Evolutionary conservation across 768 basidiomycete species (phyloP), one percentile per base, ranked within the genome.

Genomic region (Leccinum olivaceopallidum): DNA sequence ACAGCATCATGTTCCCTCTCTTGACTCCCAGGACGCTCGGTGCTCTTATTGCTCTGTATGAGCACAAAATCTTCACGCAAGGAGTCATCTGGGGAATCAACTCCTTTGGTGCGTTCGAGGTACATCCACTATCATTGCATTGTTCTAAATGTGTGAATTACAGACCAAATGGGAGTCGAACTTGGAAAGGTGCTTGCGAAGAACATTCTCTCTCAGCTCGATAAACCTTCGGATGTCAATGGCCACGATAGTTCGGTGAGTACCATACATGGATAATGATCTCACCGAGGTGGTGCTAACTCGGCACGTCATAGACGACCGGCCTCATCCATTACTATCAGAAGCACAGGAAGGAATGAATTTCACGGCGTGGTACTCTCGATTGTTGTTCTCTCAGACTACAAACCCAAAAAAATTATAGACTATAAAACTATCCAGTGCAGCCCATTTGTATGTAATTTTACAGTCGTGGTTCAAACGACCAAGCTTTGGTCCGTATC

Each of bases 111-210:
- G 56, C 36, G 84, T 74, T 6, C n/a, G 50, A 8, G 48, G 9
- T 22, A 26, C 32, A 34, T 36, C 56, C 2, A 2, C 13, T 30
- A 22, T 18, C 26, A 30, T 39, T n/a, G 10, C n/a, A 13, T 9
- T 8, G 20, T 53, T 36, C 57, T 65, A 9, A 57, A 42, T 7
- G 16, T 22, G 14, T 16, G 54, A 12, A 24, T 50, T 1, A 22
- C 68, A 93, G 94, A 98, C 75, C 97, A 98, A 87, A 97, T 98
- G 95, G 97, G 97, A 73, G 96, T 98, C 65, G 96, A 98, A 76
- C 89, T 98, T 57, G 95, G 95, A 59, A 98, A 98, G 75, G 92
- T 95, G 5, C 85, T 99, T 49, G 97, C 97, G 1, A 98, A 98
- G 86, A 90, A 89, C 68, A 98, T 99, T 69, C 82, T 98, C 55